Evolutionary conservation across 208 protist genomes (phyloP).

Genomic region (Leishmania major): DNA sequence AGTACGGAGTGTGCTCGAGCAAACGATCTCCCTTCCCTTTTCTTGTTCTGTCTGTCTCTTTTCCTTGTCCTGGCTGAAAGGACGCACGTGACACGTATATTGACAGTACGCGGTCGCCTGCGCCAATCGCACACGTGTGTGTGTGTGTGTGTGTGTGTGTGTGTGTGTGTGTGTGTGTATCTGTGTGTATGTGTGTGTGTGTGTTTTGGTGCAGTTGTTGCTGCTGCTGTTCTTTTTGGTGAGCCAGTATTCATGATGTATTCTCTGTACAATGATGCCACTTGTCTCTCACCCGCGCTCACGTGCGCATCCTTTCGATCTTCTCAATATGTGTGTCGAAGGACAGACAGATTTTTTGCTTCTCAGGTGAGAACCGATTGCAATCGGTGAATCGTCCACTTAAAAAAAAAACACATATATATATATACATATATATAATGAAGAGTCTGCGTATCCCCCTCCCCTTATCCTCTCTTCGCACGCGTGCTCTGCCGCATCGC

Average conservation of each 20-base stretch:
- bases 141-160: not conserved
- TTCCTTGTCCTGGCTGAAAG: not conserved
- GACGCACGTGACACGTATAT: not conserved
- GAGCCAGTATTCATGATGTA: not conserved
- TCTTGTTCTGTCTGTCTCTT: not conserved
- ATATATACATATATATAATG: not conserved
- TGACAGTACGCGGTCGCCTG: not conserved
- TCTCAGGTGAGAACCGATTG: not conserved
- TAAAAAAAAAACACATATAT: not conserved
- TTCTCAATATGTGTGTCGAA: constrained; percentile 9
- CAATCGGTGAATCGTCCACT: not conserved
- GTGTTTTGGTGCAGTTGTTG: not conserved
- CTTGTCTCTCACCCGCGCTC: not conserved
- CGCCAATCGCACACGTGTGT: not conserved
- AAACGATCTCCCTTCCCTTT: not conserved
- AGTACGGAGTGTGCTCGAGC: not conserved
- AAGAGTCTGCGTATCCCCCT: not conserved
- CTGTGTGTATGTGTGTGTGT: not conserved
- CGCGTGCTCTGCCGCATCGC: not conserved
- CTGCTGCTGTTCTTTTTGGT: not conserved
- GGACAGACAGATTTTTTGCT: not conserved
- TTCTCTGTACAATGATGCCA: not conserved
- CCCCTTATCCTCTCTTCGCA: not conserved
- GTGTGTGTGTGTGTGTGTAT: not conserved
- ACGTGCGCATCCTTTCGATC: not conserved